These are phyloP conservation scores for Candida albicans DNA, from an alignment of 1,139 yeast species.

Conservation along the genomic window DNA sequence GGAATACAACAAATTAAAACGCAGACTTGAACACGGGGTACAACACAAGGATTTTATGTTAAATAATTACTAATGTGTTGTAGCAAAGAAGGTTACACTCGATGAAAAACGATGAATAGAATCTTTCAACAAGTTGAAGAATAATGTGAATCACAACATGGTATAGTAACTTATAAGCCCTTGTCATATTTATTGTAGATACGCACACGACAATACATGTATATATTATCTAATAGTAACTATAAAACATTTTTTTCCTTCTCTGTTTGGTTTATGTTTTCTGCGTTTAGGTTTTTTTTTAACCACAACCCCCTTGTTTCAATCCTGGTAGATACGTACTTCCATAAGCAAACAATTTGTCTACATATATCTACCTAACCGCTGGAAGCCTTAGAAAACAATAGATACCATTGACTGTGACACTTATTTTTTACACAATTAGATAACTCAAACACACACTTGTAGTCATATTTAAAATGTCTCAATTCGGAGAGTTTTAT, in stretches of 20 bases:
- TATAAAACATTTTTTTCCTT: background rate
- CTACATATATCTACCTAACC: too few species aligned
- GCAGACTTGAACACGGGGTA: background rate
- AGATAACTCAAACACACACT: background rate
- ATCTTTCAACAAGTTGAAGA: too few species aligned
- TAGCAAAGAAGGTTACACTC: too few species aligned
- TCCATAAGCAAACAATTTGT: too few species aligned
- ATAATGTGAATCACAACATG: too few species aligned
- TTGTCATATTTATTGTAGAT: background rate
- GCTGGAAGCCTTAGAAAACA: too few species aligned
- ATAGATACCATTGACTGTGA: background rate
- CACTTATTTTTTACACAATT: background rate
- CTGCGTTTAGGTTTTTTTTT: background rate
- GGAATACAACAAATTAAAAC: conserved; percentile 15
- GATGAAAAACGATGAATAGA: too few species aligned
- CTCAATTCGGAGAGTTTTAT: conserved; percentile 7
- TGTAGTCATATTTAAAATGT: background rate
- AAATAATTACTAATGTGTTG: background rate
- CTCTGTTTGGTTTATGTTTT: background rate
- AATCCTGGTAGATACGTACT: too few species aligned
- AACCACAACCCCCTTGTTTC: background rate
- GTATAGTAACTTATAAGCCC: too few species aligned
- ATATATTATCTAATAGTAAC: too few species aligned
- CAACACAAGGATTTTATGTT: background rate
- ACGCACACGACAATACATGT: background rate